Evolutionary conservation across 345 rosid genomes (phyloP), one percentile per base, ranked within the genome.

Genomic region (Clarkia xantiana): DNA sequence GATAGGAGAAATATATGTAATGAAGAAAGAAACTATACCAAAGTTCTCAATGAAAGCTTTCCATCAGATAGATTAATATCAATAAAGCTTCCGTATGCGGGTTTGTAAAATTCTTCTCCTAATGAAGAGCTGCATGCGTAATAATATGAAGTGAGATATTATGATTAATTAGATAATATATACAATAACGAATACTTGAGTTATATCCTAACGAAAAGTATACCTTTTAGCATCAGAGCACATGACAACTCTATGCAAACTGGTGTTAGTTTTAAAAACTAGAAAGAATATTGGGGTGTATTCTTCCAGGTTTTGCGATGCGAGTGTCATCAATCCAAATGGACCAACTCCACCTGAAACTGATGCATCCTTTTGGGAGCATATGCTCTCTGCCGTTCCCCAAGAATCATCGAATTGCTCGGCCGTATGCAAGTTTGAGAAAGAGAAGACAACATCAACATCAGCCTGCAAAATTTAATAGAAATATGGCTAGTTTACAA

Each of bases 201-300:
- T 16, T 10, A 41, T 1, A 46, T 11, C 6, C 10, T 17, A 6
- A 6, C n/a, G n/a, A 2, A 42, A 40, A 40, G 47, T 64, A 11
- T 20, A 84, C 95, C 78, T 75, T 58, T 66, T 68, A 6, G 91
- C 96, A 53, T 90, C 97, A 6, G 96, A 81, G 63, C 97, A 90
- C 63, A 86, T 56, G 23, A 90, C 78, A 43, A 83, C 81, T 10
- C 44, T 59, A 55, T 79, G 73, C 25, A 74, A 74, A 20, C 53
- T 47, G 3, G 46, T 14, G 9, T 42, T 18, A 1, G 57, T 58
- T 65, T 70, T 83, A 62, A 77, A 90, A 14, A 86, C 67, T 55
- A 84, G 83, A 44, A 90, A 90, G 78, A 75, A 86, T 18, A 90
- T 83, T 0, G 93, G 93, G 50, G 94, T 81, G 61, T 52, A 79